These are phyloP conservation scores for Porcisia hertigi DNA, from an alignment of 208 protist species.

Conservation along the genomic window DNA sequence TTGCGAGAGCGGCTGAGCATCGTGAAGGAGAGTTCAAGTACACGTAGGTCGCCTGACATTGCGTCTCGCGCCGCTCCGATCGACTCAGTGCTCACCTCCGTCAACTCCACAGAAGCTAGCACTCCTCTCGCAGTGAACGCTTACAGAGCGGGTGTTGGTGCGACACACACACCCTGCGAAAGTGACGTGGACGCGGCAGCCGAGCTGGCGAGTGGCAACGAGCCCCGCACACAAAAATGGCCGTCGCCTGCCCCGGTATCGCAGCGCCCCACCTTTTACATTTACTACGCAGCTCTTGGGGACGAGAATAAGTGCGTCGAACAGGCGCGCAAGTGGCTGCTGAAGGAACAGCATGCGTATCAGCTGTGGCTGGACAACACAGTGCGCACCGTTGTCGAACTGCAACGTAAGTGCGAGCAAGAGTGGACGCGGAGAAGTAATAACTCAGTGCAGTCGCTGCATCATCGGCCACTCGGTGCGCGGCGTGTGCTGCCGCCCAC, in stretches of 20 bases:
- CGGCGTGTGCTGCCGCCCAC: conserved; percentile 44
- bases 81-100: conserved; percentile 3
- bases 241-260: neutral
- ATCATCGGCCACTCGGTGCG: conserved; percentile 10
- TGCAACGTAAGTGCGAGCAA: conserved; percentile 29
- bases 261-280: conserved; percentile 42
- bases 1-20: conserved; percentile 26
- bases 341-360: conserved; percentile 47
- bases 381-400: conserved; percentile 21
- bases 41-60: conserved; percentile 4
- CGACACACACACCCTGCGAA: neutral
- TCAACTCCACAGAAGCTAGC: neutral
- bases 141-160: neutral
- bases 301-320: conserved; percentile 54
- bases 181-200: neutral
- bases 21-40: conserved; percentile 8
- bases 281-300: conserved; percentile 69
- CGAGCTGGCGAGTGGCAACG: neutral
- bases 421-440: conserved; percentile 7
- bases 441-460: conserved; percentile 4
- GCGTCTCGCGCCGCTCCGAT: neutral
- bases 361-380: conserved; percentile 36
- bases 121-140: neutral
- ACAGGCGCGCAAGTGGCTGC: conserved; percentile 48
- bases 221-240: neutral